Evolutionary conservation across 768 basidiomycete genomes (phyloP).

Genomic region (Naganishia vaughanmartiniae): DNA sequence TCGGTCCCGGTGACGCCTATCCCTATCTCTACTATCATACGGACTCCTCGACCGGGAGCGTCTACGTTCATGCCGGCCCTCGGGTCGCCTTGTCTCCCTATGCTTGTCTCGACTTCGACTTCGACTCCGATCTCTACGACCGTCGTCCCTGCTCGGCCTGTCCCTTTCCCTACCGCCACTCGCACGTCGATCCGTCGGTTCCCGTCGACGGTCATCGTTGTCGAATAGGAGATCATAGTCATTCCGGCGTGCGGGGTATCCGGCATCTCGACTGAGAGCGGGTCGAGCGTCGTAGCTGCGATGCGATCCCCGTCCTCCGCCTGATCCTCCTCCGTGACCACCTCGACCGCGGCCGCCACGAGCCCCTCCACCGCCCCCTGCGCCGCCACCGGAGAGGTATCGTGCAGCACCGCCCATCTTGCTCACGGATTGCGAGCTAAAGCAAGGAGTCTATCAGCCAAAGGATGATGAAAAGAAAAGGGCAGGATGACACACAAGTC

Average conservation of each 20-base stretch:
- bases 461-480: constrained; percentile 21
- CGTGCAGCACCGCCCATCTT: constrained; percentile 72
- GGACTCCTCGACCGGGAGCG: constrained; percentile 34
- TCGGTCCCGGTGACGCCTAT: constrained; percentile 29
- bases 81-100: constrained; percentile 22
- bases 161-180: constrained; percentile 34
- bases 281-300: constrained; percentile 54
- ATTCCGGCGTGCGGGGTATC: constrained; percentile 45
- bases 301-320: constrained; percentile 66
- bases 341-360: constrained; percentile 34
- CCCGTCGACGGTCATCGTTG: constrained; percentile 53
- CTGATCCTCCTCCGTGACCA: constrained; percentile 47
- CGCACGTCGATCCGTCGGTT: constrained; percentile 22
- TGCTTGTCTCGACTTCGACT: constrained; percentile 27
- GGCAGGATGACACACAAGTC: constrained; percentile 71
- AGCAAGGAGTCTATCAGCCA: not conserved
- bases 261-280: constrained; percentile 14
- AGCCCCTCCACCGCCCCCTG: constrained; percentile 29
- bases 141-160: constrained; percentile 8
- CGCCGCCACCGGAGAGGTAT: constrained; percentile 57
- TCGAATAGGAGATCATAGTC: constrained; percentile 84
- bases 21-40: constrained; percentile 36
- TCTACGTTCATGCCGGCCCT: constrained; percentile 46
- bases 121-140: constrained; percentile 4
- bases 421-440: constrained; percentile 88